These are phyloP conservation scores for Conoideocrella luteorostrata DNA, from an alignment of 2,329 filamentous ascomycete species.

Conservation along the genomic window DNA sequence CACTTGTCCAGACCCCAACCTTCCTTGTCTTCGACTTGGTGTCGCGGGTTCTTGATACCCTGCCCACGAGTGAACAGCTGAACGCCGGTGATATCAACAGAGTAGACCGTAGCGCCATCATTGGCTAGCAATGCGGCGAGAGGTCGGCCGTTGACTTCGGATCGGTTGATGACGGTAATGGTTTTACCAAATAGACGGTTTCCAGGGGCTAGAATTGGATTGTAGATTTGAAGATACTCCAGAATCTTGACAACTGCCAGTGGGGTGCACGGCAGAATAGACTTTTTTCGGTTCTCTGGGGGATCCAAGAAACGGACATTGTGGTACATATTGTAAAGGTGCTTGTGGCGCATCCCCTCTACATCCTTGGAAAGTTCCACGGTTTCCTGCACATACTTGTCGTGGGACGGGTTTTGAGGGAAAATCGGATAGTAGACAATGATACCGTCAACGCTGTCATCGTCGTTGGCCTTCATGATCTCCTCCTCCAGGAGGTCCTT, in stretches of 20 bases:
- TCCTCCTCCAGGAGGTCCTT: slow-evolving; percentile 88
- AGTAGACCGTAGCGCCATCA: slow-evolving; percentile 92
- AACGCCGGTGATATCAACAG: slow-evolving; percentile 84
- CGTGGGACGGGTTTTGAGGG: slow-evolving; percentile 68
- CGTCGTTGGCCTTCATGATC: slow-evolving; percentile 77
- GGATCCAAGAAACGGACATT: slow-evolving; percentile 91
- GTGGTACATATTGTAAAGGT: slow-evolving; percentile 99
- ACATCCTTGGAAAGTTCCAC: slow-evolving; percentile 89
- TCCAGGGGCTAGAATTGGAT: slow-evolving; percentile 84
- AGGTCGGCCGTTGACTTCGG: slow-evolving; percentile 90
- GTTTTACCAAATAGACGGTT: slow-evolving; percentile 91
- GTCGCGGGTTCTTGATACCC: slow-evolving; percentile 76
- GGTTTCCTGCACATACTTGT: slow-evolving; percentile 93
- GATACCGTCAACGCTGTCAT: slow-evolving; percentile 73
- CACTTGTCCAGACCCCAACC: slow-evolving; percentile 75
- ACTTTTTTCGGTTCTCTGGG: slow-evolving; percentile 72
- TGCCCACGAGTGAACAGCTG: slow-evolving; percentile 87
- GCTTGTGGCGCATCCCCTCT: slow-evolving; percentile 86
- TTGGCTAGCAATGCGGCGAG: slow-evolving; percentile 91
- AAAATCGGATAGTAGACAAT: slow-evolving; percentile 99
- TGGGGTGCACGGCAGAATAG: slow-evolving; percentile 89
- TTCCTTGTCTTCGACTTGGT: slow-evolving; percentile 80
- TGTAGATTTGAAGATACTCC: slow-evolving; percentile 94
- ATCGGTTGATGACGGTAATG: slow-evolving; percentile 93
- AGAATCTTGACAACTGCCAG: slow-evolving; percentile 95